Evolutionary conservation across 106 monocot genomes (phyloP).

Genomic region (Chionographis japonica): DNA sequence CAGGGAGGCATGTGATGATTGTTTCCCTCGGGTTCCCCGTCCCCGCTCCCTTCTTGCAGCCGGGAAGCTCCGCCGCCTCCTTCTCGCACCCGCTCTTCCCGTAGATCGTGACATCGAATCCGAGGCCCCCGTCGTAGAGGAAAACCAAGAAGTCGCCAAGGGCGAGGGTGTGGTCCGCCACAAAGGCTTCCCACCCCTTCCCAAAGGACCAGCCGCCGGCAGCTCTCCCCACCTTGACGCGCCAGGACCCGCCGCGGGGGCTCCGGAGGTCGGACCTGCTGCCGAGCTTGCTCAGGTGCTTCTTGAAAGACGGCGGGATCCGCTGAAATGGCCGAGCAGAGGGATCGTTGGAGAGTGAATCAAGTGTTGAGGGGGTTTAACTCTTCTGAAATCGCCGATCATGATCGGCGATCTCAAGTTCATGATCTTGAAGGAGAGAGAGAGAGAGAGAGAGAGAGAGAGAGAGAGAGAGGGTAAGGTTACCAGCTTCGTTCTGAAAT

Average conservation of each 20-base stretch:
- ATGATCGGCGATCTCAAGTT: not conserved
- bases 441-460: not conserved
- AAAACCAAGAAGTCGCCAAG: conserved; percentile 13
- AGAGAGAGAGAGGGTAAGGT: not conserved
- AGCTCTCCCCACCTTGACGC: not conserved
- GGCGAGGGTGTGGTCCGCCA: not conserved
- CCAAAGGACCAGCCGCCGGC: not conserved
- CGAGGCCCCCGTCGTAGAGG: conserved; percentile 11
- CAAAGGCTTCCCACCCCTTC: conserved; percentile 13
- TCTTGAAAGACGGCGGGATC: conserved; percentile 6
- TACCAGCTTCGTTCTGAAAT: not conserved
- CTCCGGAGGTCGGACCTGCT: not conserved
- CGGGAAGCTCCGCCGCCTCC: not conserved
- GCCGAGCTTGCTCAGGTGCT: not conserved
- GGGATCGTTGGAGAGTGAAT: too few relatives aligned
- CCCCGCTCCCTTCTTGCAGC: not conserved
- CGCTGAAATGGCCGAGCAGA: not conserved
- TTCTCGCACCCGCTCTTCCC: conserved; percentile 10
- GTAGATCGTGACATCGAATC: conserved; percentile 6
- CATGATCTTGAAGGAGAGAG: not conserved
- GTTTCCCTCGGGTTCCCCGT: too few relatives aligned
- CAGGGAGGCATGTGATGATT: too few relatives aligned
- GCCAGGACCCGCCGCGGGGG: conserved; percentile 3
- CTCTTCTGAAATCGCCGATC: not conserved
- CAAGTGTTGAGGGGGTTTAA: too few relatives aligned